These are phyloP conservation scores for Pseudotsuga menziesii DNA, from an alignment of 75 land plant genomes.

Conservation along the genomic window DNA sequence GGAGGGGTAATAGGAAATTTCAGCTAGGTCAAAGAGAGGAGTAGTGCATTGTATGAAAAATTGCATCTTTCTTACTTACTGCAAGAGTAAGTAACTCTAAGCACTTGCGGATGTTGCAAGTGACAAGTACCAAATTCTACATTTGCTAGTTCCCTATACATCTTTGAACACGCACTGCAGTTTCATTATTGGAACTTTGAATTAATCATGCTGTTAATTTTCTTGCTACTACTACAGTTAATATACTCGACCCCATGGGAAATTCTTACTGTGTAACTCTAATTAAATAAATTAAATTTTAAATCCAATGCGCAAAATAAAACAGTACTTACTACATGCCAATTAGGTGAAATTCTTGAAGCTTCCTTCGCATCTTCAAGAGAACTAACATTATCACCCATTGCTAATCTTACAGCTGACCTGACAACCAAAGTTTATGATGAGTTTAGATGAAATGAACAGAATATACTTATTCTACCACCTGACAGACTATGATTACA, in stretches of 20 bases:
- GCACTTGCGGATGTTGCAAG: not conserved
- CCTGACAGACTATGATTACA: not conserved
- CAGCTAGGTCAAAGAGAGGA: too few relatives aligned
- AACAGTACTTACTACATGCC: slow-evolving; percentile 46
- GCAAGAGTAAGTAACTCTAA: too few relatives aligned
- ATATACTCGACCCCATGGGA: not conserved
- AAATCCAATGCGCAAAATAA: not conserved
- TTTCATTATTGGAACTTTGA: not conserved
- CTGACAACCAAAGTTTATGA: slow-evolving; percentile 24
- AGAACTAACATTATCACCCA: slow-evolving; percentile 49
- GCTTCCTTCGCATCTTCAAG: slow-evolving; percentile 82
- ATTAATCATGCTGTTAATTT: not conserved
- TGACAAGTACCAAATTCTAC: not conserved
- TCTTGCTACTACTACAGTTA: not conserved
- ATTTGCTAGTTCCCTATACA: not conserved
- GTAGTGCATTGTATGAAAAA: too few relatives aligned
- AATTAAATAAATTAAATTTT: not conserved
- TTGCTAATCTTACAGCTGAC: slow-evolving; percentile 51
- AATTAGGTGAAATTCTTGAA: slow-evolving; percentile 46
- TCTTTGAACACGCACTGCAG: not conserved
- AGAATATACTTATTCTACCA: not conserved
- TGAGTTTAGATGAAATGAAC: not conserved
- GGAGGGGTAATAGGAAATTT: too few relatives aligned
- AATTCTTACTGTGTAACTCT: not conserved
- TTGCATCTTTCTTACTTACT: too few relatives aligned